These are phyloP conservation scores for Pseudogymnoascus sp. DNA, from an alignment of 2,329 filamentous ascomycete species.

Conservation along the genomic window DNA sequence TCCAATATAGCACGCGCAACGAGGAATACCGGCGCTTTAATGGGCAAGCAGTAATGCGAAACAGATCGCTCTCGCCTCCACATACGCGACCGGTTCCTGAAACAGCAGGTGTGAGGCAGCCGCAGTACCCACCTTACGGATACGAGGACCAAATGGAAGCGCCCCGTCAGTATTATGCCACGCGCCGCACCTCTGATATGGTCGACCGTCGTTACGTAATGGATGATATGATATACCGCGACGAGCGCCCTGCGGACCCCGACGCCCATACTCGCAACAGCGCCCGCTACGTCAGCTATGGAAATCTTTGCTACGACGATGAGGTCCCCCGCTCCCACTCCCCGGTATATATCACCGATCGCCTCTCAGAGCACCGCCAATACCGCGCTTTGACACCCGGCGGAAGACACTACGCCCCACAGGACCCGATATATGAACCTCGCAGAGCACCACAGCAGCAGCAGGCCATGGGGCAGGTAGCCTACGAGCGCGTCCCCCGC, in stretches of 20 bases:
- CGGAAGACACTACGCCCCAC: conserved; percentile 17
- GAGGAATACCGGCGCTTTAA: neutral
- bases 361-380: conserved; percentile 20
- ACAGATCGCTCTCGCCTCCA: neutral
- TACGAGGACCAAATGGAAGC: conserved; percentile 21
- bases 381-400: conserved; percentile 29
- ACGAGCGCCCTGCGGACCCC: conserved; percentile 24
- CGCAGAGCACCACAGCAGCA: conserved; percentile 19
- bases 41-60: neutral
- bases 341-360: conserved; percentile 28
- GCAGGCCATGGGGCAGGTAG: conserved; percentile 21
- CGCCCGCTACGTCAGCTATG: conserved; percentile 28
- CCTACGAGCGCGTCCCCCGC: conserved; percentile 26
- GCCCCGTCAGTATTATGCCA: conserved; percentile 16
- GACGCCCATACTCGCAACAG: conserved; percentile 23
- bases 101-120: neutral
- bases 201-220: conserved; percentile 28
- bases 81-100: neutral
- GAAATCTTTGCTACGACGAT: conserved; percentile 22
- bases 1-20: neutral
- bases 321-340: conserved; percentile 28
- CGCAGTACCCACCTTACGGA: conserved; percentile 17
- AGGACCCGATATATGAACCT: conserved; percentile 26
- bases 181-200: conserved; percentile 27
- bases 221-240: conserved; percentile 28